Conservation (phyloP, 1,139 yeast genomes). For the Kodamaea anthophila region DNA sequence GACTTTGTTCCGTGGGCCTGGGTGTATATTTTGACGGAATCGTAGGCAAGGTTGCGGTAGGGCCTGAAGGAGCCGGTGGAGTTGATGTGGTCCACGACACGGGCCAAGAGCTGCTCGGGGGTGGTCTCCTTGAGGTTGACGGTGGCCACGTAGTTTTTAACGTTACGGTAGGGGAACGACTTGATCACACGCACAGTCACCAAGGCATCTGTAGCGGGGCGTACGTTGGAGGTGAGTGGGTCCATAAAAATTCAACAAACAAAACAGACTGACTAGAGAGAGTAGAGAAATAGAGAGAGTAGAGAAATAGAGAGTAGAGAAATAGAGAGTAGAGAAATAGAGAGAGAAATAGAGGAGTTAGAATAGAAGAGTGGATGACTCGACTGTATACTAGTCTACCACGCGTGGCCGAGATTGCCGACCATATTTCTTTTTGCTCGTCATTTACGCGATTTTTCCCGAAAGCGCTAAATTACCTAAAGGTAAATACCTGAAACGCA, state of each 20-base stretch:
- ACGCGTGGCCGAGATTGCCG: too few relatives aligned
- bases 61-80: constrained; percentile 74
- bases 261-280: background rate
- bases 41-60: constrained; percentile 69
- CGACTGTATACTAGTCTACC: too few relatives aligned
- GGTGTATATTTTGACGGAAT: constrained; percentile 79
- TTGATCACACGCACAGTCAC: constrained; percentile 82
- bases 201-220: constrained; percentile 65
- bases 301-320: background rate
- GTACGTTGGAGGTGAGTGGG: constrained; percentile 61
- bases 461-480: constrained; percentile 5
- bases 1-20: constrained; percentile 95
- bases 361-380: too few relatives aligned
- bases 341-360: background rate
- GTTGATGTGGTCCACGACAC: constrained; percentile 42
- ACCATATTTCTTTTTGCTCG: constrained; percentile 1
- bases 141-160: constrained; percentile 69
- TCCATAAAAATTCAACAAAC: constrained; percentile 20
- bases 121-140: constrained; percentile 69
- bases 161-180: constrained; percentile 89
- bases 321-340: background rate
- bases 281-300: background rate
- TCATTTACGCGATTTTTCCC: constrained; percentile 4
- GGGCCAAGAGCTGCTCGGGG: constrained; percentile 53
- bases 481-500: too few relatives aligned